Percentiles rank a stretch among this genome's conserved stretches.
Evolutionary conservation across 176 grass and related monocot species (phyloP).

Genomic region (Avena insularis): DNA sequence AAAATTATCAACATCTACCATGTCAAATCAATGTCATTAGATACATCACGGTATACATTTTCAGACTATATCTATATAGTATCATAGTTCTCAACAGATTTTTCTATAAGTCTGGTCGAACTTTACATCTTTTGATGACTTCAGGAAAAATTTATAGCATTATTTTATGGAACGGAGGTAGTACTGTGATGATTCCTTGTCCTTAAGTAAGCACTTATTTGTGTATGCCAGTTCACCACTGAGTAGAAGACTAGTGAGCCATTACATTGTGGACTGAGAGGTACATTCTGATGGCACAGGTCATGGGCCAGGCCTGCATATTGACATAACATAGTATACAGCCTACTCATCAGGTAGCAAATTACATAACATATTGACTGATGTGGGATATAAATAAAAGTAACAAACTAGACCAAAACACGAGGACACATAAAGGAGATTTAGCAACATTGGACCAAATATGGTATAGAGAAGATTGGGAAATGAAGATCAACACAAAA

Average conservation of each 20-base stretch:
- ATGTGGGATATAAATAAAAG: background rate
- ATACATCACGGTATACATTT: too few relatives aligned
- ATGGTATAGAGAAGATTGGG: background rate
- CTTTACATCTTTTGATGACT: too few relatives aligned
- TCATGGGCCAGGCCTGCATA: background rate
- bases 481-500: background rate
- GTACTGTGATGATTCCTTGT: background rate
- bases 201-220: background rate
- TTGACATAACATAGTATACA: background rate
- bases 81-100: too few relatives aligned
- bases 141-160: too few relatives aligned
- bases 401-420: conserved; percentile 6
- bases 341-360: background rate
- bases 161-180: too few relatives aligned
- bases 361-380: background rate
- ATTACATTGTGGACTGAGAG: background rate
- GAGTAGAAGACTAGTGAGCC: background rate
- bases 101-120: too few relatives aligned
- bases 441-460: background rate
- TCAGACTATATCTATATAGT: too few relatives aligned
- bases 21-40: too few relatives aligned
- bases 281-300: background rate
- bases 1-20: too few relatives aligned
- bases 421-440: background rate
- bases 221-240: background rate